These are phyloP conservation scores for Xylaria sp. DNA, from an alignment of 2,329 filamentous ascomycete genomes.

Conservation along the genomic window DNA sequence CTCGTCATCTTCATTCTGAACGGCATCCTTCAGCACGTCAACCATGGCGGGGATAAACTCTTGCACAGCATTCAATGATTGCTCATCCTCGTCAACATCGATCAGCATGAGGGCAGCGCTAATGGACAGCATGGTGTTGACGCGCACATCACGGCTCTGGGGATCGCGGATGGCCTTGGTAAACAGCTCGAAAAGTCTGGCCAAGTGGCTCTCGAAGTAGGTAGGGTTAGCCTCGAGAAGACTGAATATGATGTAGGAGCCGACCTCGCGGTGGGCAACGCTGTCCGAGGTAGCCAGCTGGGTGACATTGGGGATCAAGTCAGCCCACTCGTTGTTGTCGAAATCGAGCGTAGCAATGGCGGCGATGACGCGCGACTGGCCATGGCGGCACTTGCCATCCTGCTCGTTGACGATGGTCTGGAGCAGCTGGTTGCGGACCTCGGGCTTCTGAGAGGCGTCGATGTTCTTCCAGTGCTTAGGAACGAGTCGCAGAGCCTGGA, in stretches of 20 bases:
- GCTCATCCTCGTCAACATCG: conserved; percentile 84
- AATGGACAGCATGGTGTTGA: conserved; percentile 93
- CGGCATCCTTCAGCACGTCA: conserved; percentile 83
- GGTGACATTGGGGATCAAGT: conserved; percentile 82
- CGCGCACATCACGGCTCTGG: conserved; percentile 89
- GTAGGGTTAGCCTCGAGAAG: conserved; percentile 89
- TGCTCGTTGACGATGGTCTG: conserved; percentile 85
- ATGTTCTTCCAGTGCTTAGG: conserved; percentile 86
- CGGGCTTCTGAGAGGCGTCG: conserved; percentile 77
- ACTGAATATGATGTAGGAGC: conserved; percentile 92
- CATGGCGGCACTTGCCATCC: conserved; percentile 81
- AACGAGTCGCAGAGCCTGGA: conserved; percentile 86
- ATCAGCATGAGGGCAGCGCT: conserved; percentile 88
- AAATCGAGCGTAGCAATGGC: conserved; percentile 88
- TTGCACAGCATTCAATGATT: conserved; percentile 80
- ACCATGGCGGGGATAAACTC: conserved; percentile 88
- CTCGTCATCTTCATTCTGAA: conserved; percentile 85
- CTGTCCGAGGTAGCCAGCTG: conserved; percentile 81
- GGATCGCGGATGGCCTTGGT: conserved; percentile 88
- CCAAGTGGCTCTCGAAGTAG: conserved; percentile 82
- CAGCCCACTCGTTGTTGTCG: conserved; percentile 84
- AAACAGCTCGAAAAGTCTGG: conserved; percentile 85
- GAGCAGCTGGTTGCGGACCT: conserved; percentile 84
- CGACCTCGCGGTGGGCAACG: conserved; percentile 86
- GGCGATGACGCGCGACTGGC: conserved; percentile 87